phyloP scores from a whole-genome alignment of 495 filamentous ascomycete genomes.

The Neurospora sp. region DNA sequence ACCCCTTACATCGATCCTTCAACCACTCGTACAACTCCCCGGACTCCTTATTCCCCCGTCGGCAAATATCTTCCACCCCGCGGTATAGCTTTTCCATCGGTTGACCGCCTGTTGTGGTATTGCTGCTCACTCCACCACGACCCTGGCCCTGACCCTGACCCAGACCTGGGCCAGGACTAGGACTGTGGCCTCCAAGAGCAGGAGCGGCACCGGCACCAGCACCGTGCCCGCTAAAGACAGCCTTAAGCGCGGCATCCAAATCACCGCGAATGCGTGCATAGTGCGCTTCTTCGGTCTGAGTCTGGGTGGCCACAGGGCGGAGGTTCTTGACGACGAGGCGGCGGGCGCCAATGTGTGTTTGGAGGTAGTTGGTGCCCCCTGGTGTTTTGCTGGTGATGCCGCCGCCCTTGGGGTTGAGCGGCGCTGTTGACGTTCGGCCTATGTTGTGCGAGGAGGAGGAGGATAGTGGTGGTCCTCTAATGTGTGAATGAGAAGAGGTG shows the following conservation, averaged over 20 bases:
- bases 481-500: neutral
- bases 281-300: constrained; percentile 41
- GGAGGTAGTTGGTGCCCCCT: constrained; percentile 26
- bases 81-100: constrained; percentile 83
- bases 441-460: too few species aligned
- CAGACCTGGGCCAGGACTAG: neutral
- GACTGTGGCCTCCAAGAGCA: neutral
- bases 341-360: constrained; percentile 56
- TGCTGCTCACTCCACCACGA: neutral
- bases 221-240: constrained; percentile 46
- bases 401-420: neutral
- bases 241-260: constrained; percentile 58
- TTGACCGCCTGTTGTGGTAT: constrained; percentile 12
- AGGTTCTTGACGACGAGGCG: constrained; percentile 85
- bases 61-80: constrained; percentile 81
- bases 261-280: constrained; percentile 61
- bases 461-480: neutral
- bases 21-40: constrained; percentile 53
- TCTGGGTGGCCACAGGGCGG: constrained; percentile 44
- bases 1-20: constrained; percentile 48
- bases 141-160: neutral
- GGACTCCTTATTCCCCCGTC: constrained; percentile 50
- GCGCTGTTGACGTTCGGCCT: neutral
- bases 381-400: neutral
- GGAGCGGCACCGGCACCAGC: neutral